Conservation (phyloP, 148 eudicot genomes). For the Oxyria digyna region DNA sequence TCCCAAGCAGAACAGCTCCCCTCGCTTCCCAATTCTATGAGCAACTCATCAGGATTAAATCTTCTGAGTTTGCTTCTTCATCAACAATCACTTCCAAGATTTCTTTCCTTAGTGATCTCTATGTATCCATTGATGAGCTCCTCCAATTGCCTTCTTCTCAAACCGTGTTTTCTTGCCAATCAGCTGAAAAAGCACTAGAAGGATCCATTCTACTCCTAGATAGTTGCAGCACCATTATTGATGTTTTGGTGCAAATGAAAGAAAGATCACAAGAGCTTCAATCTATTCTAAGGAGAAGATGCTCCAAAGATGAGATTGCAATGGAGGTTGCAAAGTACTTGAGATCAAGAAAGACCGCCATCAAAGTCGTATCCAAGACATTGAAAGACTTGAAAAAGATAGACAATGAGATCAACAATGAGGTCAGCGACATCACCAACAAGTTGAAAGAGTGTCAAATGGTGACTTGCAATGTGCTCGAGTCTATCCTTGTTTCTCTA, state of each 20-base stretch:
- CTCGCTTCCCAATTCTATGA: slow-evolving; percentile 10
- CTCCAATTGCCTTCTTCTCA: slow-evolving; percentile 13
- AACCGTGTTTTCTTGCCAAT: not conserved
- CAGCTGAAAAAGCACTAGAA: slow-evolving; percentile 8
- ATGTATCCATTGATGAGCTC: not conserved
- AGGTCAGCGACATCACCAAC: not conserved
- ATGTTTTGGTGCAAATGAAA: slow-evolving; percentile 14
- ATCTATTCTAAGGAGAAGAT: slow-evolving; percentile 1
- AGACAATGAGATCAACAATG: not conserved
- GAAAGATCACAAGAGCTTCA: slow-evolving; percentile 10
- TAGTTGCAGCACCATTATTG: slow-evolving; percentile 14
- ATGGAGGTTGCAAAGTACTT: not conserved
- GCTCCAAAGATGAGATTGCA: not conserved
- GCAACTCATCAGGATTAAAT: slow-evolving; percentile 14
- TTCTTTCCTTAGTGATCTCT: not conserved
- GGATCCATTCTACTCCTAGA: slow-evolving; percentile 20
- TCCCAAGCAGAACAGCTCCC: not conserved
- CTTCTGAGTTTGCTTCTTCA: slow-evolving; percentile 14
- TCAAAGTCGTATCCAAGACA: not conserved
- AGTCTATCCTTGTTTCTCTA: not conserved
- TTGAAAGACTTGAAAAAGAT: not conserved
- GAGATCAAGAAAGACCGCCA: not conserved
- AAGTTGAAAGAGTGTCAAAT: not conserved
- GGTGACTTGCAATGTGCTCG: not conserved
- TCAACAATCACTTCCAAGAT: slow-evolving; percentile 5